Conservation (phyloP, 495 filamentous ascomycete genomes). For the Penicillium fimorum region DNA sequence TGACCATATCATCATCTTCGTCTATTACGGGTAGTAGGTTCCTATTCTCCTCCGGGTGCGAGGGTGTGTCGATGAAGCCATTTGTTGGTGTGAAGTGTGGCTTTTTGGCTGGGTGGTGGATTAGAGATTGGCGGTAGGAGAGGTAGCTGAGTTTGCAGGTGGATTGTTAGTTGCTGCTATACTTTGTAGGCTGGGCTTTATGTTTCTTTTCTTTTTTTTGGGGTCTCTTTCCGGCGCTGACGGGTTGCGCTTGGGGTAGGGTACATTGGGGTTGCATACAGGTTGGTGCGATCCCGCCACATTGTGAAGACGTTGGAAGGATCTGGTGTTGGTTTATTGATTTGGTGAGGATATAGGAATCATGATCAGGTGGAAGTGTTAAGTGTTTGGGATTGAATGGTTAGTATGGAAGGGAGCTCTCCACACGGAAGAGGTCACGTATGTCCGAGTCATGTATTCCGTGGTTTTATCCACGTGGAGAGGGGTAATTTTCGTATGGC, state of each 20-base stretch:
- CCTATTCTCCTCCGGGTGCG: slow-evolving; percentile 73
- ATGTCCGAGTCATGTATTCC: slow-evolving; percentile 8
- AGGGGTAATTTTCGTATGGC: slow-evolving; percentile 3
- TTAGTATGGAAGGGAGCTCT: slow-evolving; percentile 4
- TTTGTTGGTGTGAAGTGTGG: slow-evolving; percentile 67
- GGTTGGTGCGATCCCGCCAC: slow-evolving; percentile 98
- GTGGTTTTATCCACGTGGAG: background rate
- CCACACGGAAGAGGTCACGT: slow-evolving; percentile 11
- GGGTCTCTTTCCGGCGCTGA: slow-evolving; percentile 1
- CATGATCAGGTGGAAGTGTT: slow-evolving; percentile 16
- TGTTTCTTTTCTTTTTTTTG: background rate
- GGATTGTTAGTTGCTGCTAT: slow-evolving; percentile 11
- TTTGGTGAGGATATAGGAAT: slow-evolving; percentile 5
- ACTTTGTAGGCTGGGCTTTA: background rate
- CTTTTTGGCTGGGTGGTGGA: slow-evolving; percentile 89
- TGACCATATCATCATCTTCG: slow-evolving; percentile 89
- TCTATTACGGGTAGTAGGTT: slow-evolving; percentile 75
- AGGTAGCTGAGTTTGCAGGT: slow-evolving; percentile 68
- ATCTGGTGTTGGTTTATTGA: slow-evolving; percentile 22
- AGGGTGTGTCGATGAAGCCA: slow-evolving; percentile 65
- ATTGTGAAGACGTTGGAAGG: slow-evolving; percentile 52
- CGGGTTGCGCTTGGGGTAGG: slow-evolving; percentile 9
- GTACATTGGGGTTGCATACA: slow-evolving; percentile 53
- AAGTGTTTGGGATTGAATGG: background rate
- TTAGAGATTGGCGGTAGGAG: slow-evolving; percentile 97